These are phyloP conservation scores for Solanum lycopersicoides DNA, from an alignment of 257 asterid species.

Conservation along the genomic window DNA sequence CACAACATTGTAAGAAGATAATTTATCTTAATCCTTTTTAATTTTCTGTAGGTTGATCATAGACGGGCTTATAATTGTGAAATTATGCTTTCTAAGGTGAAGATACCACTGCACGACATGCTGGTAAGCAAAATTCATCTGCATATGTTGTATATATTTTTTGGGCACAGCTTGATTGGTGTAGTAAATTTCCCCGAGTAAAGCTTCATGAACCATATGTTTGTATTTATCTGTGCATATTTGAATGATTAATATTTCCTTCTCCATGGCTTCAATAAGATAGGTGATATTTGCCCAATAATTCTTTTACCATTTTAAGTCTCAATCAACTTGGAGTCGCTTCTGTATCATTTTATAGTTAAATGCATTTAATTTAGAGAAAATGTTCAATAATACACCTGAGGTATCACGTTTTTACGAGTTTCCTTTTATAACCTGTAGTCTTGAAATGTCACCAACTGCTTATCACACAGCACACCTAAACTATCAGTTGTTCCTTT, in stretches of 20 bases:
- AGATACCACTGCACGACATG: conserved; percentile 64
- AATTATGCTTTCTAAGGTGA: conserved; percentile 83
- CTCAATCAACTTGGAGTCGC: not conserved
- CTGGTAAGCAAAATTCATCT: not conserved
- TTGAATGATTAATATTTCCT: not conserved
- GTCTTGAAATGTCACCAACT: not conserved
- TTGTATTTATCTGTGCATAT: not conserved
- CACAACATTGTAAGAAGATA: not conserved
- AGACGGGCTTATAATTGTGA: conserved; percentile 89
- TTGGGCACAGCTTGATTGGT: not conserved
- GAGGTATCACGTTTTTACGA: not conserved
- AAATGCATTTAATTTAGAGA: not conserved
- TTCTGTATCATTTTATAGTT: not conserved
- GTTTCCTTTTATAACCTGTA: not conserved
- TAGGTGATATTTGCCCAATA: not conserved
- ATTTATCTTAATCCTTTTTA: not conserved
- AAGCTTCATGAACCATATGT: not conserved
- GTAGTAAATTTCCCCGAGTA: not conserved
- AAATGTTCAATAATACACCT: not conserved
- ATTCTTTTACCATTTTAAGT: not conserved
- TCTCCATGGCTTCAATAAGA: not conserved
- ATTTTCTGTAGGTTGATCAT: conserved; percentile 58
- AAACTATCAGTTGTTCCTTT: not conserved
- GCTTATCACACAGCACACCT: not conserved
- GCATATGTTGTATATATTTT: not conserved